Base-by-base conservation (phyloP, 345 rosid genomes). In the Erysimum cheiranthoides region DNA sequence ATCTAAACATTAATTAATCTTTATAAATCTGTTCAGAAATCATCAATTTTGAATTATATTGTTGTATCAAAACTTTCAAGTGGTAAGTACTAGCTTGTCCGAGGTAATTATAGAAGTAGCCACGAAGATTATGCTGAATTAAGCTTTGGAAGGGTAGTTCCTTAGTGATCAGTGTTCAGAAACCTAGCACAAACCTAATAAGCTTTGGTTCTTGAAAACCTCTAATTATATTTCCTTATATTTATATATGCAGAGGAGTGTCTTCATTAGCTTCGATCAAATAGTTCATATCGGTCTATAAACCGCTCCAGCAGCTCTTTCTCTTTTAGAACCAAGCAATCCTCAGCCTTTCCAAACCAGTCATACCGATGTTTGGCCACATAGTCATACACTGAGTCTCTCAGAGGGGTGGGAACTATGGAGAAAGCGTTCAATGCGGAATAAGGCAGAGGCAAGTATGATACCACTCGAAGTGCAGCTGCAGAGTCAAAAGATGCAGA, bases 391-490 rank as follows among this genome's bases (percentile, higher is more conserved):
- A 87, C 86, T 5, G 85, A 88, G 77, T 91, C 97, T 73, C 93
- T 84, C 6, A 87, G 66, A 8, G 98, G 92, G 56, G 82, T 74
- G 54, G 97, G 97, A 81, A 89, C 56, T 18, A 93, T 61, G 71
- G 79, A 42, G 70, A 93, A 78, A 1, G 71, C 51, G 40, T 91
- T 88, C 78, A 93, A 64, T 63, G 93, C 88, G 0, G 91, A 88
- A 77, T 91, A 91, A 6, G 98, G 97, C 70, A 82, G 62, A 38
- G 97, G 97, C 83, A 89, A 79, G 85, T 90, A 82, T 25, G 93
- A 86, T 67, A 84, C 50, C 32, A 93, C 97, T 78, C 80, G 81
- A 39, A 93, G 83, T 57, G 93, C 98, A 86, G 97, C 97, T 89
- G 91, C 80, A 86, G 7, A 39, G 57, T 38, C 27, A 66, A 16